Base-by-base conservation (phyloP, 441 rosid species). In the Melastoma candidum region DNA sequence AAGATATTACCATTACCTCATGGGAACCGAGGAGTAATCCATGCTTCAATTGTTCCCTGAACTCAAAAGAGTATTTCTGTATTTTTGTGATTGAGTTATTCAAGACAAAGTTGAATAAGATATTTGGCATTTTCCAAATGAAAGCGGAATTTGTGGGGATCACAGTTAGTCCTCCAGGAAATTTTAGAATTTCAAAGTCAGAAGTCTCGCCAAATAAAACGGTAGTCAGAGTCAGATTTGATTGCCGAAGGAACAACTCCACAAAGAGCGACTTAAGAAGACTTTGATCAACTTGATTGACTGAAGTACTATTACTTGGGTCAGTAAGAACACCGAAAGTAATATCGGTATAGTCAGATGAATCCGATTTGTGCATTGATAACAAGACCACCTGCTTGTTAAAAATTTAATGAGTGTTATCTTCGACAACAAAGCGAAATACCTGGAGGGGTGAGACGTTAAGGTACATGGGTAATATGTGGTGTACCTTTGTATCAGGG, bases 81-180 rank as follows among this genome's bases (percentile, higher is more conserved):
- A 87, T 74, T 47, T 77, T 74, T 44, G 83, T 70, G 66, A 82
- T 71, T 26, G 98, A 82, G 51, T 65, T 68, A 43, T 75, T 53
- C 49, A 87, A 81, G 39, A 77, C 76, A 61, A 87, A 85, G 48
- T 68, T 76, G 58, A 85, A 79, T 17, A 79, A 61, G 63, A 69
- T 52, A 65, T 66, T 68, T 14, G 71, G 64, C 46, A 61, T 46
- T 63, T 73, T 78, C 78, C 76, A 73, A 60, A 75, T 57, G 36
- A 74, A 74, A 65, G 64, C 65, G 62, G 74, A 50, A 26, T 71
- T 76, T 50, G 53, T 46, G 2, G 90, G 93, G 61, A 74, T 68
- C 44, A 85, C 61, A 53, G 93, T 77, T 26, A 90, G 62, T 24
- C 96, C 98, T 49, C 81, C 81, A 6, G 84, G 83, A 71, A 87